These are phyloP conservation scores for Salix caprea DNA, from an alignment of 345 rosid genomes.

Conservation along the genomic window DNA sequence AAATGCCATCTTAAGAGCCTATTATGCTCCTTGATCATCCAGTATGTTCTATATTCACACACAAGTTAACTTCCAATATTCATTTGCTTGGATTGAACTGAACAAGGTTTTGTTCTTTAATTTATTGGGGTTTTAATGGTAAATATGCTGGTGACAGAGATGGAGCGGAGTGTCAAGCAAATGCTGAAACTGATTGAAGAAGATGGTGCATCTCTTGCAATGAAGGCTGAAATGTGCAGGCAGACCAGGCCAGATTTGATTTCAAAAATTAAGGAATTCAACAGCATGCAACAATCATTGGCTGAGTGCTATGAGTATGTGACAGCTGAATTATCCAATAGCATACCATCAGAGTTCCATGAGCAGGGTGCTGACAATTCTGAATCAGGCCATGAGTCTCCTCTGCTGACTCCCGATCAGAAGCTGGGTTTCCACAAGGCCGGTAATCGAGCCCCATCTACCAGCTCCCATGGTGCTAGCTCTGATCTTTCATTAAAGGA, in stretches of 20 bases:
- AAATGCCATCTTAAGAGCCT: neutral
- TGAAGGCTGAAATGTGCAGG: constrained; percentile 72
- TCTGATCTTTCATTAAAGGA: constrained; percentile 51
- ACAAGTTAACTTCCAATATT: too few relatives aligned
- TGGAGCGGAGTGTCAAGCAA: constrained; percentile 64
- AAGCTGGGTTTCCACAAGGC: constrained; percentile 41
- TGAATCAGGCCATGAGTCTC: constrained; percentile 37
- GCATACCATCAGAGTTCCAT: constrained; percentile 45
- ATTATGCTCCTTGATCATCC: neutral
- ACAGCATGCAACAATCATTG: constrained; percentile 57
- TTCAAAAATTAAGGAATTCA: constrained; percentile 59
- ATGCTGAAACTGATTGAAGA: constrained; percentile 70
- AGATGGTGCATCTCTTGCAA: constrained; percentile 71
- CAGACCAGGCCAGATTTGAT: constrained; percentile 65
- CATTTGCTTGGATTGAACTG: too few relatives aligned
- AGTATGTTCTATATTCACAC: neutral
- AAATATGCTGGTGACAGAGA: constrained; percentile 11
- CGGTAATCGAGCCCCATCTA: constrained; percentile 57
- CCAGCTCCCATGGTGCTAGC: constrained; percentile 52
- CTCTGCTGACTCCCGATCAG: constrained; percentile 46
- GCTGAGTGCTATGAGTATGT: constrained; percentile 76
- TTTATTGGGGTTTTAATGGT: neutral
- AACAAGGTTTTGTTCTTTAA: neutral
- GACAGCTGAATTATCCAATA: constrained; percentile 58
- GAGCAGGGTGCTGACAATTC: constrained; percentile 51